These are phyloP conservation scores for Lipomyces lipofer DNA, from an alignment of 805 yeast species.

Conservation along the genomic window DNA sequence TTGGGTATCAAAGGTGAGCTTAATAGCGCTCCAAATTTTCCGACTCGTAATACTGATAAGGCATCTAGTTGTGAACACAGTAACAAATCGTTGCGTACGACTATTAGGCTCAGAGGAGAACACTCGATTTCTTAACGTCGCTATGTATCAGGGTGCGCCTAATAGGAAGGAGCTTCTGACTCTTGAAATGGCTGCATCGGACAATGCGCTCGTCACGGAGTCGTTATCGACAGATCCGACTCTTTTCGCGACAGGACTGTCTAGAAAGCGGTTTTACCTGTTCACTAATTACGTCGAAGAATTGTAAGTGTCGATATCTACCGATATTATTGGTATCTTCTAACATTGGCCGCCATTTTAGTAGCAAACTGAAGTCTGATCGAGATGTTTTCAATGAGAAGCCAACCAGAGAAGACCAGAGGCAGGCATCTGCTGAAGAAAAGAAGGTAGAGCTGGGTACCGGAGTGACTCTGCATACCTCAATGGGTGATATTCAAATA, in stretches of 20 bases:
- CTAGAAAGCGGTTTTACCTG: slow-evolving; percentile 35
- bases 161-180: slow-evolving; percentile 33
- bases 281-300: slow-evolving; percentile 35
- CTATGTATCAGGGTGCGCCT: slow-evolving; percentile 40
- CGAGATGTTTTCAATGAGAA: slow-evolving; percentile 39
- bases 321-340: slow-evolving; percentile 2
- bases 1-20: slow-evolving; percentile 38
- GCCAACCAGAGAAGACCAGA: slow-evolving; percentile 12
- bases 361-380: slow-evolving; percentile 22
- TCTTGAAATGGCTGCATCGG: slow-evolving; percentile 39
- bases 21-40: too few relatives aligned
- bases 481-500: slow-evolving; percentile 47
- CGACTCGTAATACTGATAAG: too few relatives aligned
- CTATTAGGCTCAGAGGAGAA: slow-evolving; percentile 39
- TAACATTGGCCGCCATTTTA: background rate
- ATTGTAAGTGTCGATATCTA: slow-evolving; percentile 26
- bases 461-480: slow-evolving; percentile 43
- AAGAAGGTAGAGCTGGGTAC: slow-evolving; percentile 14
- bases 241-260: slow-evolving; percentile 36
- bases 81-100: slow-evolving; percentile 33
- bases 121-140: slow-evolving; percentile 35
- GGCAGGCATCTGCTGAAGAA: slow-evolving; percentile 6
- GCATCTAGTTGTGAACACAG: slow-evolving; percentile 33
- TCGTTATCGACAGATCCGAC: slow-evolving; percentile 38
- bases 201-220: slow-evolving; percentile 37